phyloP scores from a whole-genome alignment of 257 asterid species.

The Solanum pimpinellifolium region DNA sequence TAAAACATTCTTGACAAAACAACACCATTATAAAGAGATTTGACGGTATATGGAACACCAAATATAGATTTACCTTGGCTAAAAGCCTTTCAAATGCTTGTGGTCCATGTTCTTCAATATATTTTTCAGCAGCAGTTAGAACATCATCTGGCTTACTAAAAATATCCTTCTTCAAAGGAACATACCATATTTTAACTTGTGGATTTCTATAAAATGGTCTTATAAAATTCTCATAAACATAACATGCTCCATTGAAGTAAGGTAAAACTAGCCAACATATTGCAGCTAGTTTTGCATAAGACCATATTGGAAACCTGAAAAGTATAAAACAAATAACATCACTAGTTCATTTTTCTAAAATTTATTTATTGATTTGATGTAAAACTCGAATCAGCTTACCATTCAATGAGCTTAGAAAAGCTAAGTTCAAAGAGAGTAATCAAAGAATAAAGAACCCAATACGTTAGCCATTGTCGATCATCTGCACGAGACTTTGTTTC shows the following conservation, averaged over 20 bases:
- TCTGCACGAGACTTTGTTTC: conserved; percentile 65
- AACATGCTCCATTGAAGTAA: conserved; percentile 78
- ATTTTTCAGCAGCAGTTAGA: conserved; percentile 67
- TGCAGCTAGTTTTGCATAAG: conserved; percentile 51
- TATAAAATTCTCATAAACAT: conserved; percentile 64
- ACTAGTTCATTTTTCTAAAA: not conserved
- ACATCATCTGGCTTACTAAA: conserved; percentile 71
- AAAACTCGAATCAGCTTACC: conserved; percentile 17
- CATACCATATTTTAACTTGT: conserved; percentile 59
- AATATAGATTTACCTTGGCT: conserved; percentile 38
- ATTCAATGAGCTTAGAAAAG: conserved; percentile 56
- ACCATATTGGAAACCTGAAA: conserved; percentile 80
- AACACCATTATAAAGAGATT: not conserved
- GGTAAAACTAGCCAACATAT: conserved; percentile 94
- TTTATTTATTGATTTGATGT: not conserved
- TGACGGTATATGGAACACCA: not conserved
- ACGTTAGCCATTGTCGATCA: conserved; percentile 94
- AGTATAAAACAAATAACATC: not conserved
- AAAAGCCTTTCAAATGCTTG: conserved; percentile 74
- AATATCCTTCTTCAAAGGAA: conserved; percentile 46
- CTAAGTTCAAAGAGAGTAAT: conserved; percentile 80
- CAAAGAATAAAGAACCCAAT: conserved; percentile 88
- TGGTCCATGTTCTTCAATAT: conserved; percentile 73
- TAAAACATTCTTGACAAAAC: not conserved
- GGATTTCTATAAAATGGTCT: conserved; percentile 78